Evolutionary conservation across 441 rosid species (phyloP).

Genomic region (Pelargonium myrrhifolium): DNA sequence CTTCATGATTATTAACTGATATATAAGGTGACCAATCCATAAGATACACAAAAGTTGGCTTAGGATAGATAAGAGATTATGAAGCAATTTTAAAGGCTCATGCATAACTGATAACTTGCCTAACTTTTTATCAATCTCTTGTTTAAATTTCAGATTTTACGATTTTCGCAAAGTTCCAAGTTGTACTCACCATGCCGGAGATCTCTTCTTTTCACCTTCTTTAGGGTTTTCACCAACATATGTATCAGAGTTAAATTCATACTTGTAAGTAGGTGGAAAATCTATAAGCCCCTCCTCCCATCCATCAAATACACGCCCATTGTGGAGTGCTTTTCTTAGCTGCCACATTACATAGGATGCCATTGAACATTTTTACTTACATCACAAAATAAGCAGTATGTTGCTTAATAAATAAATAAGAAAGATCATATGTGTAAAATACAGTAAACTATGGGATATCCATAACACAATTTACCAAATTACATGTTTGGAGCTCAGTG

Average conservation of each 20-base stretch:
- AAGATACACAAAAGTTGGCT: neutral
- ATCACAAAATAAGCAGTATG: neutral
- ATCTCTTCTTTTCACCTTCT: slow-evolving; percentile 90
- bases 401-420: neutral
- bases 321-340: slow-evolving; percentile 63
- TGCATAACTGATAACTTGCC: too few species aligned
- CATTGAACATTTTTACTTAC: slow-evolving; percentile 3
- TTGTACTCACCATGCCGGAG: slow-evolving; percentile 84
- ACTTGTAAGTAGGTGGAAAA: slow-evolving; percentile 93
- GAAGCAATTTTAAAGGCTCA: too few species aligned
- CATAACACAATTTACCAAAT: neutral
- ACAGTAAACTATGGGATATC: neutral
- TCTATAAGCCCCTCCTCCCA: slow-evolving; percentile 85
- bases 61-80: too few species aligned
- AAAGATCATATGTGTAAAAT: neutral
- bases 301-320: slow-evolving; percentile 85
- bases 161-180: neutral
- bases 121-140: neutral
- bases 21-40: neutral
- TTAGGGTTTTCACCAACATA: slow-evolving; percentile 65
- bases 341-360: slow-evolving; percentile 28
- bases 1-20: neutral
- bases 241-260: slow-evolving; percentile 68
- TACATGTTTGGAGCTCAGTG: neutral
- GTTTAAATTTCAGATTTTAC: neutral